Percentiles rank a stretch among this genome's conserved stretches.
phyloP scores from a whole-genome alignment of 139 green algal species.

The Picochlorum sp. region DNA sequence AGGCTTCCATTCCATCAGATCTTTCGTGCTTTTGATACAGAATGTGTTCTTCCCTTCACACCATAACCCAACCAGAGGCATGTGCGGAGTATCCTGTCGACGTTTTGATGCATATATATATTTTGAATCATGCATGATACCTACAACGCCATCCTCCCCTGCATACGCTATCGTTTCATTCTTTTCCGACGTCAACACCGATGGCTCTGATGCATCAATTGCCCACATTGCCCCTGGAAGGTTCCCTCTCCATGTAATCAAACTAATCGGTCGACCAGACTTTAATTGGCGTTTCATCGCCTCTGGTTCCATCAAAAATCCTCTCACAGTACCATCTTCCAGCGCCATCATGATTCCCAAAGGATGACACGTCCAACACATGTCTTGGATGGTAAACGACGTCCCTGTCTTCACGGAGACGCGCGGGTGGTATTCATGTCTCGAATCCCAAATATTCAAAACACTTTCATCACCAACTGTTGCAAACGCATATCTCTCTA shows the following conservation, averaged over 20 bases:
- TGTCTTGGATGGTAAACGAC: conserved; percentile 11
- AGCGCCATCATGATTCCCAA: conserved; percentile 23
- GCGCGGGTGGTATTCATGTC: conserved; percentile 16
- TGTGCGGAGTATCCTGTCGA: conserved; percentile 2
- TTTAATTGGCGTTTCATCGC: neutral
- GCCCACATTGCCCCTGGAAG: conserved; percentile 2
- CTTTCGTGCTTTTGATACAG: neutral
- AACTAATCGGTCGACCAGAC: neutral
- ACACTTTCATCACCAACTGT: conserved; percentile 23
- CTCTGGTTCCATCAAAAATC: conserved; percentile 13
- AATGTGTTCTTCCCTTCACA: neutral
- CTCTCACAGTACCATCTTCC: conserved; percentile 23
- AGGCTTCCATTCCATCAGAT: neutral
- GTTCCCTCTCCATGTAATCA: conserved; percentile 11
- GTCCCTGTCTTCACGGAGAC: conserved; percentile 15
- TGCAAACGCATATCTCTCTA: conserved; percentile 11
- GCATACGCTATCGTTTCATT: conserved; percentile 21
- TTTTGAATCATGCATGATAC: conserved; percentile 8
- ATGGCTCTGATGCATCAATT: neutral
- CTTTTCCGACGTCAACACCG: neutral
- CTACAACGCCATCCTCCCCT: conserved; percentile 29
- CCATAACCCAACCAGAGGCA: neutral
- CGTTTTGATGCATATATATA: neutral
- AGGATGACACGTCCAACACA: conserved; percentile 9
- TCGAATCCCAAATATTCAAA: conserved; percentile 23